Conservation (phyloP, 768 basidiomycete species). For the Phaeotremella skinneri region DNA sequence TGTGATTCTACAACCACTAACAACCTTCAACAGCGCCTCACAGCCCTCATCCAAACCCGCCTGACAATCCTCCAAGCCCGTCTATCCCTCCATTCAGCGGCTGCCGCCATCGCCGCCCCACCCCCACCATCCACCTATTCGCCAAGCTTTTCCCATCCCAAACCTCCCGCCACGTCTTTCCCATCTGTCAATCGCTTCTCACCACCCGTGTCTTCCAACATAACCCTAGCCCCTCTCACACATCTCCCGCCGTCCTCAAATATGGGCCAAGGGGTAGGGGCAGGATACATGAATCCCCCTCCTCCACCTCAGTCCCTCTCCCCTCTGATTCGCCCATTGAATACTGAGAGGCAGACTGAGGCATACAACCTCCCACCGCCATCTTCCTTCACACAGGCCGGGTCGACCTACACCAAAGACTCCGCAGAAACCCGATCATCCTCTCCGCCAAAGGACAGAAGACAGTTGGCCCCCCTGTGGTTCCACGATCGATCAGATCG, state of each 20-base stretch:
- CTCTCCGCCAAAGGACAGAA: neutral
- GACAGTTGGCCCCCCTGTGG: neutral
- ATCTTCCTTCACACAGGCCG: neutral
- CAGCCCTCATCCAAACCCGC: constrained; percentile 47
- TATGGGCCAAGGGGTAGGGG: no score
- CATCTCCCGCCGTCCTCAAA: neutral
- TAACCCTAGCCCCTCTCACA: no score
- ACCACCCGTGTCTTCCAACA: no score
- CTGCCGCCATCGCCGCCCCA: constrained; percentile 19
- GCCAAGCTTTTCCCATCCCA: neutral
- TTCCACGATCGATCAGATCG: neutral
- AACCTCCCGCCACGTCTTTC: neutral
- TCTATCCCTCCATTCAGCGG: constrained; percentile 38
- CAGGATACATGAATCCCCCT: neutral
- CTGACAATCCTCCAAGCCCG: constrained; percentile 49
- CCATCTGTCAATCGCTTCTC: no score
- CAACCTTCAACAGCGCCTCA: constrained; percentile 33
- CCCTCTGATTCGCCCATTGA: no score
- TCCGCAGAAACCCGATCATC: neutral
- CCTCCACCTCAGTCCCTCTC: neutral
- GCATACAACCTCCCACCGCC: neutral
- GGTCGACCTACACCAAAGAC: no score
- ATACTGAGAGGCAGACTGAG: no score
- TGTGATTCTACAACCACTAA: neutral
- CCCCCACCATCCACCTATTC: constrained; percentile 1